phyloP scores from a whole-genome alignment of 495 filamentous ascomycete genomes.

The Tuber umbilicatum region DNA sequence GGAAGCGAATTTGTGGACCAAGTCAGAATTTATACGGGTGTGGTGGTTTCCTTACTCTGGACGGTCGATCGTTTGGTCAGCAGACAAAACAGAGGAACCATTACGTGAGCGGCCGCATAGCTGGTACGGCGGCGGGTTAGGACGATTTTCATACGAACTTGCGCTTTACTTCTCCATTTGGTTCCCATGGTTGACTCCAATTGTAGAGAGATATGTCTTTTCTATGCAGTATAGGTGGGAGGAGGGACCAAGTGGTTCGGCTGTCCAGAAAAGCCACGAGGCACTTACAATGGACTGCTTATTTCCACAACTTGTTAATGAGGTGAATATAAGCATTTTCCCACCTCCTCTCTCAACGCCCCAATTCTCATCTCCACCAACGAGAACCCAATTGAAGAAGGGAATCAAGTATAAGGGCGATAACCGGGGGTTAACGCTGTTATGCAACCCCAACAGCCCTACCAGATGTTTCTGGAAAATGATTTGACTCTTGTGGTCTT shows the following conservation, averaged over 20 bases:
- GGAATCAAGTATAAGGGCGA: not conserved
- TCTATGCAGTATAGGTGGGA: conserved; percentile 89
- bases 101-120: conserved; percentile 50
- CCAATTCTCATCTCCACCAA: not conserved
- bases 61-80: conserved; percentile 78
- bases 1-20: conserved; percentile 70
- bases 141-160: conserved; percentile 83
- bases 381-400: not conserved
- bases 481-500: not conserved
- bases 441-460: not conserved
- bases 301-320: conserved; percentile 93
- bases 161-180: conserved; percentile 71
- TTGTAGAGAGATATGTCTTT: conserved; percentile 89
- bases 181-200: conserved; percentile 71
- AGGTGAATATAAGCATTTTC: conserved; percentile 44
- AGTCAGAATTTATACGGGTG: conserved; percentile 78
- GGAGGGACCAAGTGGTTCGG: conserved; percentile 58
- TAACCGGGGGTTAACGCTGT: not conserved
- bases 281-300: conserved; percentile 93
- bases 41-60: conserved; percentile 97
- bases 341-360: conserved; percentile 1
- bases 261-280: conserved; percentile 68
- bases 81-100: conserved; percentile 61
- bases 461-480: not conserved
- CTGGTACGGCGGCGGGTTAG: conserved; percentile 74